phyloP scores from a whole-genome alignment of 2,329 filamentous ascomycete genomes.

The Fusarium tjaetaba region DNA sequence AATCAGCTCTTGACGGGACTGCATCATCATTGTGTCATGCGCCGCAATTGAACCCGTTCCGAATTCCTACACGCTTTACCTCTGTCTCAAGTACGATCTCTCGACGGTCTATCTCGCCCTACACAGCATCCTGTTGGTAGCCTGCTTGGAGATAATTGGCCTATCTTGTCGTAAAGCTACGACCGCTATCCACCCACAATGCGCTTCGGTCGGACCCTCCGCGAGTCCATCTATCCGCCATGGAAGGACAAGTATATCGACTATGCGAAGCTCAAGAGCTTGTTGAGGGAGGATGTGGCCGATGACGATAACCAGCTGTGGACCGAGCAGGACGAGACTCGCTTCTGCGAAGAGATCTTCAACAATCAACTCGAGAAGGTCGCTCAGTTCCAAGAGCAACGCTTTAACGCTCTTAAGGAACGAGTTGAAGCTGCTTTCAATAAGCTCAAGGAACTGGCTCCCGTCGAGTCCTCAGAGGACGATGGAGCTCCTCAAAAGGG shows the following conservation, averaged over 20 bases:
- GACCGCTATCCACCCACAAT: conserved; percentile 59
- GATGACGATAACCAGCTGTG: conserved; percentile 72
- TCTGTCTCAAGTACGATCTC: not conserved
- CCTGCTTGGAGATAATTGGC: conserved; percentile 14
- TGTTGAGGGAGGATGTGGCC: conserved; percentile 80
- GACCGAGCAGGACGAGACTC: conserved; percentile 94
- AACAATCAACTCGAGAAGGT: conserved; percentile 97
- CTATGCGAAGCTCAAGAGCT: conserved; percentile 89
- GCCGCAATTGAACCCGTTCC: conserved; percentile 7
- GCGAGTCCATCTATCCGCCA: conserved; percentile 80
- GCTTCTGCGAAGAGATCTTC: conserved; percentile 93
- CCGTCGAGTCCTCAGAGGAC: conserved; percentile 53
- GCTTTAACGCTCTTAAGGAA: conserved; percentile 67
- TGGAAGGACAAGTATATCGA: conserved; percentile 97
- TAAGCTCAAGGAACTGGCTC: conserved; percentile 81
- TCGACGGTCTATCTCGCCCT: not conserved
- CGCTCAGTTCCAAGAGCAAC: conserved; percentile 84
- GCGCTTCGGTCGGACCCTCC: conserved; percentile 93
- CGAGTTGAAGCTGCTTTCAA: conserved; percentile 67
- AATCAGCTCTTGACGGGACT: conserved; percentile 2
- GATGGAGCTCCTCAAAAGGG: conserved; percentile 62
- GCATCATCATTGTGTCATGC: conserved; percentile 36
- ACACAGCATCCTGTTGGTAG: not conserved
- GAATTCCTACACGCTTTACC: not conserved
- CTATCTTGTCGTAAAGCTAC: not conserved